Evolutionary conservation across 768 basidiomycete genomes (phyloP), one percentile per base, ranked within the genome.

Genomic region (Lactifluus piperatus): DNA sequence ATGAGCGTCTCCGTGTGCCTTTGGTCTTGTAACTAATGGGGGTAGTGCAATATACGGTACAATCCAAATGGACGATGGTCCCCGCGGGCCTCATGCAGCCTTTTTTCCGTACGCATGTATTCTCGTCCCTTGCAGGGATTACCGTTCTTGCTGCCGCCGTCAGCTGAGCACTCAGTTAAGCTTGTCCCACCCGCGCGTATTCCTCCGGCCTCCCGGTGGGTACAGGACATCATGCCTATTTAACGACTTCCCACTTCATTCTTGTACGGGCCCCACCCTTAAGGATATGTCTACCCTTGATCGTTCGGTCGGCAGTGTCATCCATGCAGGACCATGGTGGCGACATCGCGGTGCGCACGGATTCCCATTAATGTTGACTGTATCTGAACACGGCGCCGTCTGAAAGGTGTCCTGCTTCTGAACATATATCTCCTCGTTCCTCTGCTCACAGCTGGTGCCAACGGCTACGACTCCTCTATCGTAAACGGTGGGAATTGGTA

Each of bases 391-490:
- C 11, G 14, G 18, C 9, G n/a, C 41, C 24, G 5, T 56, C 27
- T 16, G 34, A 24, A 52, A 84, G 85, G 84, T 27, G 79, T 86
- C 47, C 70, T 84, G 29, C 56, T 77, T 50, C 70, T 85, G 39
- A 86, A 85, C 68, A 57, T 85, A 5, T 81, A 77, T 64, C 73
- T 87, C 32, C 55, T 82, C 16, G 72, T 87, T 16, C 83, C 85
- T 2, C 74, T 88, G n/a, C 70, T 86, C 56, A 85, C 85, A 16
- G 79, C 84, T 18, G 73, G 78, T 14, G 79, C 80, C 50, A 87
- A 86, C 70, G 86, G 87, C 26, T 77, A 84, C 51, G 83, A 86
- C 67, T 81, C 82, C 4, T 85, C 84, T n/a, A 70, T 85, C 46
- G 75, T 85, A 16, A 86, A 85, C 64, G 76, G 76, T 74, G 37